Evolutionary conservation across 2,329 filamentous ascomycete species (phyloP), one percentile per base, ranked within the genome.

Genomic region (Cladophialophora yegresii): DNA sequence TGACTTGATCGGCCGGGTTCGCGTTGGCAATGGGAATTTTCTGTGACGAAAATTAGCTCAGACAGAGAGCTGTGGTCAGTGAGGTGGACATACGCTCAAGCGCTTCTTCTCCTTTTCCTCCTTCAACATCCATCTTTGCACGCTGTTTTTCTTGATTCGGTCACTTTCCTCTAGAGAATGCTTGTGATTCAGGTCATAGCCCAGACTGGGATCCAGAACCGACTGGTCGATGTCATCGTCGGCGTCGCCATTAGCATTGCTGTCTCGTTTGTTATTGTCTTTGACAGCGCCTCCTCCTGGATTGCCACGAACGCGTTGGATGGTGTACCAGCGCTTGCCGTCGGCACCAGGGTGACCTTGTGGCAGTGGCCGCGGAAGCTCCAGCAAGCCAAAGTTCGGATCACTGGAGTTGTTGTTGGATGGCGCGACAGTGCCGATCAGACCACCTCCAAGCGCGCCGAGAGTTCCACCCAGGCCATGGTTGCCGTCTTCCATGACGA

Each of bases 61-160:
- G 50, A 30, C 3, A 12, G 13, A 12, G 8, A 16, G 50, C 5
- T 13, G 51, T n/a, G n/a, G n/a, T n/a, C n/a, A n/a, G n/a, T n/a
- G 20, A 28, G 10, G 12, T 10, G 53, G 47, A 67, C 66, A 65
- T 61, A 68, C 66, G 63, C 59, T 66, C 45, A 63, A 23, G 28
- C 86, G 89, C 75, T 85, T 90, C 58, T 82, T 82, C 47, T 88
- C 87, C 74, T 86, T 89, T 58, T 87, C 85, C 70, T 84, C 83
- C 73, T 87, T 87, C 54, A 87, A 77, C 61, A 89, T 72, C 75
- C 83, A 84, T 69, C 90, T 81, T 73, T 89, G 83, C 5, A 92
- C 87, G 68, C 87, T 92, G 67, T 90, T 92, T 79, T 91, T 92
- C 79, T 93, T 93, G 40, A 93, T 88, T 66, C 87, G 84, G 73